Evolutionary conservation across 225 moss, liverwort and hornwort species (phyloP).

Genomic region (Physcomitrium patens): DNA sequence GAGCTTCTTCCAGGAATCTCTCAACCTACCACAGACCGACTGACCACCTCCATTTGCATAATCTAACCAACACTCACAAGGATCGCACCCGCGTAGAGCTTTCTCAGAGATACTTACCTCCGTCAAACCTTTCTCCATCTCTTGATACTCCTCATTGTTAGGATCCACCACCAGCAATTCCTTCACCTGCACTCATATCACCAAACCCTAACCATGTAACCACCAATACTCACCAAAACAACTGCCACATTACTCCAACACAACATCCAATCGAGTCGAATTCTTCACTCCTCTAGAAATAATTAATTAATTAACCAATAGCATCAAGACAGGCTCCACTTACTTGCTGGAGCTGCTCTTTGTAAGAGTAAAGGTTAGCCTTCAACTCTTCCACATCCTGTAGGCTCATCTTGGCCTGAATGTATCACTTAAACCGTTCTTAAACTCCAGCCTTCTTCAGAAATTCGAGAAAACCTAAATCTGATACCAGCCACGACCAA

Average conservation of each 20-base stretch:
- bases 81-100: slow-evolving; percentile 19
- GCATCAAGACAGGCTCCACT: background rate
- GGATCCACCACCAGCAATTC: slow-evolving; percentile 74
- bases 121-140: slow-evolving; percentile 82
- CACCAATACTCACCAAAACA: background rate
- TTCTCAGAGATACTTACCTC: slow-evolving; percentile 71
- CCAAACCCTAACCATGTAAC: slow-evolving; percentile 44
- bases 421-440: slow-evolving; percentile 20
- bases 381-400: slow-evolving; percentile 90
- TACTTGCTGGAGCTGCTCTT: slow-evolving; percentile 94
- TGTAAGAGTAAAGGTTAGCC: slow-evolving; percentile 79
- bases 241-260: background rate
- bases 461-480: background rate
- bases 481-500: too few relatives aligned
- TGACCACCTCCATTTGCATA: slow-evolving; percentile 39
- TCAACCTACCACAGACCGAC: slow-evolving; percentile 46
- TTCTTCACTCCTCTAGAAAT: background rate
- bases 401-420: slow-evolving; percentile 64
- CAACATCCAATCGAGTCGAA: background rate
- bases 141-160: slow-evolving; percentile 78
- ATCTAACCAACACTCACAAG: slow-evolving; percentile 36
- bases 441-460: background rate
- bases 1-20: slow-evolving; percentile 38
- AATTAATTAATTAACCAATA: too few relatives aligned
- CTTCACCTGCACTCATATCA: slow-evolving; percentile 70